A percentile compares a stretch with the other conserved stretches of the same genome.
phyloP scores from a whole-genome alignment of 2,329 filamentous ascomycete species.

The Curvularia hawaiiensis region DNA sequence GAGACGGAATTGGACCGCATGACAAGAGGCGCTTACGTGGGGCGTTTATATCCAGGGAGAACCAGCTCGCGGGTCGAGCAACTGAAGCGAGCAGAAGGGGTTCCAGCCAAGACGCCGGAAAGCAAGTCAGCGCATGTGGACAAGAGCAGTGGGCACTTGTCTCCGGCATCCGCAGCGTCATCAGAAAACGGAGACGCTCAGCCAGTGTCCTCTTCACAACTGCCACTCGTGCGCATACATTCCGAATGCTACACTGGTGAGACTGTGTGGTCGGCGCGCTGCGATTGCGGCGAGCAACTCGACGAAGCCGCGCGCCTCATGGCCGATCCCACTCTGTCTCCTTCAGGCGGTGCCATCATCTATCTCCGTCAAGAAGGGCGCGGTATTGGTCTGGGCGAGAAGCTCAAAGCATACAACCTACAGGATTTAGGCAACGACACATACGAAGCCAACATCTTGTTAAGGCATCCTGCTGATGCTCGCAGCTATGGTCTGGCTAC shows the following conservation, averaged over 20 bases:
- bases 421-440: constrained; percentile 98
- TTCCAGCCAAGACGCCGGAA: constrained; percentile 27
- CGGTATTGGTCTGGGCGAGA: constrained; percentile 92
- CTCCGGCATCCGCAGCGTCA: constrained; percentile 28
- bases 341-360: constrained; percentile 84
- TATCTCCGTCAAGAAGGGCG: constrained; percentile 96
- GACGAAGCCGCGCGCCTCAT: constrained; percentile 95
- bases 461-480: constrained; percentile 92
- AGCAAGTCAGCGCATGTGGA: constrained; percentile 10
- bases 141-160: constrained; percentile 18
- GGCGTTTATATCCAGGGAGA: constrained; percentile 83
- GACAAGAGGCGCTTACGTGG: constrained; percentile 91
- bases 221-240: constrained; percentile 90
- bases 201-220: constrained; percentile 40
- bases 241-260: constrained; percentile 99
- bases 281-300: constrained; percentile 96
- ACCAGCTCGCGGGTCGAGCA: constrained; percentile 72
- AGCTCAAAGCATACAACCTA: constrained; percentile 96
- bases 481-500: constrained; percentile 96
- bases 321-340: constrained; percentile 67
- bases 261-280: constrained; percentile 96
- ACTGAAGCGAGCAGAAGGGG: constrained; percentile 47
- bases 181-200: constrained; percentile 38
- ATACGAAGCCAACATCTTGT: constrained; percentile 89
- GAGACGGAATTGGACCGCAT: constrained; percentile 91